A percentile compares a stretch with the other conserved stretches of the same genome.
These are phyloP conservation scores for Ophiostoma triangulosporum DNA, from an alignment of 2,329 filamentous ascomycete genomes.

Conservation along the genomic window DNA sequence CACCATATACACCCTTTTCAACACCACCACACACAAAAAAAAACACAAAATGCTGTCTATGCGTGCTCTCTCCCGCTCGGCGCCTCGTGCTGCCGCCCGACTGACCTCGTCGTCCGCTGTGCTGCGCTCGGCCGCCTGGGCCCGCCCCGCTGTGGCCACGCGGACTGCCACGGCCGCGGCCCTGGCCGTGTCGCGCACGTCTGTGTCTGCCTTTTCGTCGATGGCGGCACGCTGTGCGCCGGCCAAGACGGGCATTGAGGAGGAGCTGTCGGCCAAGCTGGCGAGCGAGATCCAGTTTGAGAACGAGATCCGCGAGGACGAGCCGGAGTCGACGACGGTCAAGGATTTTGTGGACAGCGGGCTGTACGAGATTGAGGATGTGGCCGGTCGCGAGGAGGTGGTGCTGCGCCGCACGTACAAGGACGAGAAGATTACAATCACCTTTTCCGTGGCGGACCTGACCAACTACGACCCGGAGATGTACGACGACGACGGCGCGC, in stretches of 20 bases:
- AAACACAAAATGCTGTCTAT: constrained; percentile 52
- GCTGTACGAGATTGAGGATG: constrained; percentile 72
- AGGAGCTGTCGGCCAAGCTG: constrained; percentile 77
- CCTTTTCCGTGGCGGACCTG: constrained; percentile 76
- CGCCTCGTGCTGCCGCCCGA: constrained; percentile 50
- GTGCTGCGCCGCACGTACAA: constrained; percentile 69
- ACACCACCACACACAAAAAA: background rate
- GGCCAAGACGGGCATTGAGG: constrained; percentile 42
- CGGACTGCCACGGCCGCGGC: constrained; percentile 23
- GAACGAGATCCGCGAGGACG: constrained; percentile 60
- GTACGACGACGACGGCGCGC: constrained; percentile 40
- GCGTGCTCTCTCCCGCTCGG: constrained; percentile 49
- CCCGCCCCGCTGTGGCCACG: constrained; percentile 16
- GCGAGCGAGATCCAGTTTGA: constrained; percentile 75
- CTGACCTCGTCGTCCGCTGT: constrained; percentile 21
- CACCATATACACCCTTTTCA: background rate
- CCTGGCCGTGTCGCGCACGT: background rate
- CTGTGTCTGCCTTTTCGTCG: constrained; percentile 33
- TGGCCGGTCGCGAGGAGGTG: constrained; percentile 75
- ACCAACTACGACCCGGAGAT: constrained; percentile 50
- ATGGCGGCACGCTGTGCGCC: constrained; percentile 29
- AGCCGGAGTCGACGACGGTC: constrained; percentile 61
- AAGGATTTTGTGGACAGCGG: constrained; percentile 81
- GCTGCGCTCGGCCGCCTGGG: background rate
- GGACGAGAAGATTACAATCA: constrained; percentile 68